These are phyloP conservation scores for Rhizopogon vesiculosus DNA, from an alignment of 768 basidiomycete species.

Conservation along the genomic window DNA sequence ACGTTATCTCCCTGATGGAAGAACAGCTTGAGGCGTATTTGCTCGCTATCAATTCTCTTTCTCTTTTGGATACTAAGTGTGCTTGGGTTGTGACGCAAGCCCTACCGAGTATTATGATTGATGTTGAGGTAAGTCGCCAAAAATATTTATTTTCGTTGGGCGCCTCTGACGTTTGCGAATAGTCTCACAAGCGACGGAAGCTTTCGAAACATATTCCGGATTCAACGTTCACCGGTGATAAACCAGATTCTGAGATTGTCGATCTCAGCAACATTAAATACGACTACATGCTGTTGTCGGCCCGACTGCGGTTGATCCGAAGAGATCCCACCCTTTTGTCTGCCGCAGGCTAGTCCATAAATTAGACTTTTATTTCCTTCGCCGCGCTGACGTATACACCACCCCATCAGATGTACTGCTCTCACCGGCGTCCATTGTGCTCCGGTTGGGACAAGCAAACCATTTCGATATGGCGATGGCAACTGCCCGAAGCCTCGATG, in stretches of 20 bases:
- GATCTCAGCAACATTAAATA: constrained; percentile 75
- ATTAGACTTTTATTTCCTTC: background rate
- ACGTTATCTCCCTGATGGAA: constrained; percentile 45
- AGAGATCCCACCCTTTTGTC: constrained; percentile 59
- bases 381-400: constrained; percentile 2
- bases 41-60: constrained; percentile 85
- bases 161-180: constrained; percentile 14
- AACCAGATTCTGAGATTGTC: constrained; percentile 72
- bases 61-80: constrained; percentile 72
- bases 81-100: constrained; percentile 78
- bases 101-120: constrained; percentile 39
- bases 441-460: constrained; percentile 73
- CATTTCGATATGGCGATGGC: constrained; percentile 77
- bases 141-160: constrained; percentile 9
- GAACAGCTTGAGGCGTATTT: constrained; percentile 78
- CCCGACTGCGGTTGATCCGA: constrained; percentile 70
- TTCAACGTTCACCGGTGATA: constrained; percentile 57
- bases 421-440: constrained; percentile 61
- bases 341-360: constrained; percentile 53
- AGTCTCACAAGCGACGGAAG: constrained; percentile 70
- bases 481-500: constrained; percentile 66
- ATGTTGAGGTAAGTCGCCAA: constrained; percentile 38
- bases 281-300: constrained; percentile 71
- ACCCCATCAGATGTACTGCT: constrained; percentile 44
- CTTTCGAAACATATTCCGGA: constrained; percentile 76